Conservation (phyloP, 2,329 filamentous ascomycete species). For the Graphium sp. region DNA sequence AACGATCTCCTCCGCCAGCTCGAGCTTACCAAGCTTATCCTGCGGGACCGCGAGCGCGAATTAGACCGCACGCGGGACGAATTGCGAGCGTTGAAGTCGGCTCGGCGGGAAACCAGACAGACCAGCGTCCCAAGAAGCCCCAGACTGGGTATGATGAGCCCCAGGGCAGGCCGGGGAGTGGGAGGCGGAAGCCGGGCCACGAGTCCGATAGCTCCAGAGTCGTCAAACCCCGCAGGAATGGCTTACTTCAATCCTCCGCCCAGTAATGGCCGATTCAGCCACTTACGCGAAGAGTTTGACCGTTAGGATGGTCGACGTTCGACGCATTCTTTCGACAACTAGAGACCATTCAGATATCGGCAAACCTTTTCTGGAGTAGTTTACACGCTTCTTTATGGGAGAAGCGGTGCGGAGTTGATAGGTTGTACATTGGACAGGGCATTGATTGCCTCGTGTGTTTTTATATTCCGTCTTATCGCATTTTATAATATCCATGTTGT, state of each 20-base stretch:
- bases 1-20: constrained; percentile 19
- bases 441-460: too few relatives aligned
- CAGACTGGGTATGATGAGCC: constrained; percentile 35
- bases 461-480: too few relatives aligned
- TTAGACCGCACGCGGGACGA: constrained; percentile 30
- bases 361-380: too few relatives aligned
- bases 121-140: constrained; percentile 41
- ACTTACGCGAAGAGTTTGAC: constrained; percentile 30
- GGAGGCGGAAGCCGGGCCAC: constrained; percentile 28
- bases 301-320: too few relatives aligned
- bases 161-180: constrained; percentile 15
- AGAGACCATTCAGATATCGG: too few relatives aligned
- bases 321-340: too few relatives aligned
- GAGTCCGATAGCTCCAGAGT: constrained; percentile 24
- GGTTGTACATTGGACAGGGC: too few relatives aligned
- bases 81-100: constrained; percentile 25
- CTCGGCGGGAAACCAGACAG: constrained; percentile 36
- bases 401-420: too few relatives aligned
- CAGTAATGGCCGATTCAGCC: constrained; percentile 23
- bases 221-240: constrained; percentile 14
- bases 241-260: constrained; percentile 20
- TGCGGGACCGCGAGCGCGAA: constrained; percentile 34
- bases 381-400: too few relatives aligned
- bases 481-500: too few relatives aligned
- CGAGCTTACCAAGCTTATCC: constrained; percentile 19